Percentiles rank a stretch among this genome's conserved stretches.
Conservation (phyloP, 768 basidiomycete species). For the Collybia nuda region DNA sequence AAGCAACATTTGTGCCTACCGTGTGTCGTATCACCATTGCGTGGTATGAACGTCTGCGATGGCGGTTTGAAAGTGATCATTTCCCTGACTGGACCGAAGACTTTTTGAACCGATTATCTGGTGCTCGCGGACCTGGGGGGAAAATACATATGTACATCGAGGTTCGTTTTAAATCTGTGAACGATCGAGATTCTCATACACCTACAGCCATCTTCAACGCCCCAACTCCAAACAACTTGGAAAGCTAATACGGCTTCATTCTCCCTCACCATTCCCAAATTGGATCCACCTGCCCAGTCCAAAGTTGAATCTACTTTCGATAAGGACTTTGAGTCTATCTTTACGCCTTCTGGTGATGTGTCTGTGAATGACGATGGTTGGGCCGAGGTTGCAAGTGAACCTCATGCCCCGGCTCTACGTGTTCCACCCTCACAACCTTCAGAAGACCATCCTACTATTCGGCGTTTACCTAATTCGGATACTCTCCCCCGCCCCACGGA, state of each 20-base stretch:
- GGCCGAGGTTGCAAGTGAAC: conserved; percentile 25
- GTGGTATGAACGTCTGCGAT: conserved; percentile 34
- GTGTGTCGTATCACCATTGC: conserved; percentile 27
- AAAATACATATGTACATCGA: conserved; percentile 25
- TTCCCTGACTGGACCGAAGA: conserved; percentile 35
- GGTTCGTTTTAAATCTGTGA: conserved; percentile 14
- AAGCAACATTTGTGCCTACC: conserved; percentile 30
- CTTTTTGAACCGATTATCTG: conserved; percentile 22
- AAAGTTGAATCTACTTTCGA: conserved; percentile 29
- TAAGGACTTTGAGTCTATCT: conserved; percentile 31
- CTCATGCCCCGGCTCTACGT: not conserved
- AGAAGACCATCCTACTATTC: conserved; percentile 5
- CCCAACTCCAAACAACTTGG: conserved; percentile 26
- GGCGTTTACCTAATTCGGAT: conserved; percentile 26
- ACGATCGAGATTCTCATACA: not conserved
- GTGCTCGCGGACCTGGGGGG: not conserved
- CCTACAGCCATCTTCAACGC: conserved; percentile 15
- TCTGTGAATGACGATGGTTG: conserved; percentile 25
- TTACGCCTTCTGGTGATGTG: conserved; percentile 11
- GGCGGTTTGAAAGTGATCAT: conserved; percentile 30
- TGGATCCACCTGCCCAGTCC: conserved; percentile 22
- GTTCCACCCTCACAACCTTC: not conserved
- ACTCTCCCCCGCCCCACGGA: conserved; percentile 29
- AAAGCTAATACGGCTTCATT: conserved; percentile 24
- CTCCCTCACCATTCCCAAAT: conserved; percentile 30